These are phyloP conservation scores for Henckelia pumila DNA, from an alignment of 257 asterid genomes.

Conservation along the genomic window DNA sequence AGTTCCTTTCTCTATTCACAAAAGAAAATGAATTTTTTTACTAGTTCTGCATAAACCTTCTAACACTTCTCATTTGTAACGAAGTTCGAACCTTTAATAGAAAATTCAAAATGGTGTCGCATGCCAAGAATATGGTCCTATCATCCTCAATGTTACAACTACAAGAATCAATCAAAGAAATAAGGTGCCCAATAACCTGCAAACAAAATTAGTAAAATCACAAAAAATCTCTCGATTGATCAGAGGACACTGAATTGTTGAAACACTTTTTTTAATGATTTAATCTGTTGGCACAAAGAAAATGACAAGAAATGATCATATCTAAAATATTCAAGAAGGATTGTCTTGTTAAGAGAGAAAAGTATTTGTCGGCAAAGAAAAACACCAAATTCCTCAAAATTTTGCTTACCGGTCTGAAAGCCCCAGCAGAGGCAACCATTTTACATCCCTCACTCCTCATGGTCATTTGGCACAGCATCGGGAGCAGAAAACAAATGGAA, in stretches of 20 bases:
- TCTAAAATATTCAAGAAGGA: neutral
- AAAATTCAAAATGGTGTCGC: slow-evolving; percentile 76
- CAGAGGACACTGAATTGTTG: slow-evolving; percentile 1
- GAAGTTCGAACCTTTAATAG: slow-evolving; percentile 50
- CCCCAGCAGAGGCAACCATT: slow-evolving; percentile 59
- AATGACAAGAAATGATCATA: neutral
- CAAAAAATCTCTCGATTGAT: slow-evolving; percentile 14
- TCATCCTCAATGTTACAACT: slow-evolving; percentile 36
- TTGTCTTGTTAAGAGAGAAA: neutral
- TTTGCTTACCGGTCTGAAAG: slow-evolving; percentile 53
- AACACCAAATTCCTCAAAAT: slow-evolving; percentile 10
- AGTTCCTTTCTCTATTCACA: slow-evolving; percentile 43
- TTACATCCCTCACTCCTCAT: slow-evolving; percentile 62
- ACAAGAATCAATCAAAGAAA: slow-evolving; percentile 44
- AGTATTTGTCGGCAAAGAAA: slow-evolving; percentile 11
- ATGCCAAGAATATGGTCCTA: slow-evolving; percentile 65
- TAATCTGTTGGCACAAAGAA: neutral
- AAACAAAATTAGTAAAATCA: slow-evolving; percentile 21
- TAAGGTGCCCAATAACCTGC: slow-evolving; percentile 66
- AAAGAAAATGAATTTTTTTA: slow-evolving; percentile 20
- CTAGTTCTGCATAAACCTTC: slow-evolving; percentile 13
- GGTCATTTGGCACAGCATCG: slow-evolving; percentile 87
- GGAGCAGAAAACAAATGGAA: slow-evolving; percentile 78
- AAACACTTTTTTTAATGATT: neutral
- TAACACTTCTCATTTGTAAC: slow-evolving; percentile 8